Base-by-base conservation (phyloP, 176 grass and related monocot species). In the Bonia amplexicaulis region DNA sequence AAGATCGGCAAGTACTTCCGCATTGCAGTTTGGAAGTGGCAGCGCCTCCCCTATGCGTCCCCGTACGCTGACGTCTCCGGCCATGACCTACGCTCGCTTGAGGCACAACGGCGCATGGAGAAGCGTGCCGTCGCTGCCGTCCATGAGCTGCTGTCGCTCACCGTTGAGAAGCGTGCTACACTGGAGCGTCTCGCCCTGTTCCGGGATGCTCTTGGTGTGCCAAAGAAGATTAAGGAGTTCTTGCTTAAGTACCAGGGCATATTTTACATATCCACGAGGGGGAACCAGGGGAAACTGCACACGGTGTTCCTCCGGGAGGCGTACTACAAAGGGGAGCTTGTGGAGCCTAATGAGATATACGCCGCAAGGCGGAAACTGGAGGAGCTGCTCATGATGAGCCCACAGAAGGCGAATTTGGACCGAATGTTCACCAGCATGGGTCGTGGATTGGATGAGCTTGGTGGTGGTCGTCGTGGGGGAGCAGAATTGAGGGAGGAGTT, bases 1-100 rank as follows among this genome's bases (percentile, higher is more conserved):
- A 98, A 95, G 93, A 95, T 94, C 68, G 93, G 96, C 60, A 98
- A 98, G 85, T 98, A 93, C 51, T 95, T 90, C 57, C 89, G 93
- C 17, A 90, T 98, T 17, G 91, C 93, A 19, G 89, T 92, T 33
- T 98, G 93, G 93, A 95, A 93, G 81, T 98, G 96, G 93, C 93
- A 95, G 80, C 92, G 93, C 8, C 91, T 95, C 26, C 96, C 93
- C 14, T 95, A 98, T 44, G 94, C 89, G 35, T 98, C 96, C 1
- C 93, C 96, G 15, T 98, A 95, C 27, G 89, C 84, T 44, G 96
- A 98, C 52, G 87, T 95, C 55, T 92, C 96, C 1, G 89, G 85
- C 19, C 92, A 98, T 40, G 96, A 98, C 79, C 84, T 98, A 80
- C 88, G 93, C 6, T 95, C 93, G 7, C 89, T 98, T 2, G 96